phyloP scores from a whole-genome alignment of 2,329 filamentous ascomycete species.

The Fusarium liriodendri region DNA sequence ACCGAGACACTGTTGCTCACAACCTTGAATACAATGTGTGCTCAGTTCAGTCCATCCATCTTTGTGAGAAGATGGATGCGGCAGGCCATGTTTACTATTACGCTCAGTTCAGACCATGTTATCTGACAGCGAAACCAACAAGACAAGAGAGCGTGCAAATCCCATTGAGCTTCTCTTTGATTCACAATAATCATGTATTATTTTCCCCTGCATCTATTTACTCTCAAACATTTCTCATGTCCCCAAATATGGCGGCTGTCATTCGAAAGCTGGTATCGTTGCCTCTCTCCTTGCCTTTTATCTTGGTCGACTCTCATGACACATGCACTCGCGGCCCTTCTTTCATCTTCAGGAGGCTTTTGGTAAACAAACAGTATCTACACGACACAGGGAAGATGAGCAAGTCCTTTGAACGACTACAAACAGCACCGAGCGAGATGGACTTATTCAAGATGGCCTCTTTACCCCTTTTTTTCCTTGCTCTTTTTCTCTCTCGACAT shows the following conservation, averaged over 20 bases:
- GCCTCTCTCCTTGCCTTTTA: slow-evolving; percentile 14
- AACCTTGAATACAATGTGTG: not conserved
- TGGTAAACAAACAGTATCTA: slow-evolving; percentile 5
- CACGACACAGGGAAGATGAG: slow-evolving; percentile 9
- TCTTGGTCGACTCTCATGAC: slow-evolving; percentile 10
- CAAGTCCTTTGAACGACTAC: slow-evolving; percentile 1
- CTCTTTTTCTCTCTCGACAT: not conserved
- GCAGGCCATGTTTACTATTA: not conserved
- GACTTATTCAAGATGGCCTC: not conserved
- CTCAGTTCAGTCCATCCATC: not conserved
- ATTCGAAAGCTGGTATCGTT: slow-evolving; percentile 29
- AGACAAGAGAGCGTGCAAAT: slow-evolving; percentile 1
- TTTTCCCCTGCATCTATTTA: slow-evolving; percentile 25
- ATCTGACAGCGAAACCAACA: slow-evolving; percentile 5
- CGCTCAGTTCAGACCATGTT: not conserved
- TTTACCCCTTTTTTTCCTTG: not conserved
- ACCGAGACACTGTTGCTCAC: not conserved
- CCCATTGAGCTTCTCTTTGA: slow-evolving; percentile 10
- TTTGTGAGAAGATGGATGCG: not conserved
- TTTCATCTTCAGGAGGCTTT: not conserved
- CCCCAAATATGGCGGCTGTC: slow-evolving; percentile 9
- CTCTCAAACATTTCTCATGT: slow-evolving; percentile 21
- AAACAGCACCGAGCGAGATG: not conserved
- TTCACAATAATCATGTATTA: slow-evolving; percentile 38
- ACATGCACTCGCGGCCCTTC: slow-evolving; percentile 17